phyloP scores from a whole-genome alignment of 2,329 filamentous ascomycete genomes.

The Pseudomassariella vexata region DNA sequence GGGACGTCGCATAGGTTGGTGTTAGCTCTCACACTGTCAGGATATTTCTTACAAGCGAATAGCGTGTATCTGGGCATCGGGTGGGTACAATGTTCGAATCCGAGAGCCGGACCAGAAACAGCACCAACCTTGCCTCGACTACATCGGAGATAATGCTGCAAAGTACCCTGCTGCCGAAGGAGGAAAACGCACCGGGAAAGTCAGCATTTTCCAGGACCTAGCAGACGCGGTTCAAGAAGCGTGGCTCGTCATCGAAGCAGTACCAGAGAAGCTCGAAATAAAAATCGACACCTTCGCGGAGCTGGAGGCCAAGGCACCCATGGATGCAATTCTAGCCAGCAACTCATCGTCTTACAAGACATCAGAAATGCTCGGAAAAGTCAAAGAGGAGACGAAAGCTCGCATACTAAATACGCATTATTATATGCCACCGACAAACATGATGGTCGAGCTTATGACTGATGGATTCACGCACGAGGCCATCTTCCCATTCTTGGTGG shows the following conservation, averaged over 20 bases:
- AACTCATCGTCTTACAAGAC: conserved; percentile 50
- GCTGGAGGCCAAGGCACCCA: conserved; percentile 33
- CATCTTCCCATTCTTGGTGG: conserved; percentile 39
- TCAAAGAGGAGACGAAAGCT: conserved; percentile 28
- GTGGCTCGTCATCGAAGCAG: conserved; percentile 49
- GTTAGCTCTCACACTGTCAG: no score
- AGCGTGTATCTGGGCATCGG: conserved; percentile 2
- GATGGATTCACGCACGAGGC: conserved; percentile 33
- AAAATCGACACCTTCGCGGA: conserved; percentile 43
- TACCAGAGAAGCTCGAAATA: conserved; percentile 42
- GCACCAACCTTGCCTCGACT: not conserved
- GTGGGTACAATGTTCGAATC: conserved; percentile 4
- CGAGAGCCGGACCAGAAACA: not conserved
- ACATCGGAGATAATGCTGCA: conserved; percentile 1
- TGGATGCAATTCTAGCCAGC: conserved; percentile 41
- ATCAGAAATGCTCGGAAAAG: conserved; percentile 37
- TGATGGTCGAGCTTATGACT: conserved; percentile 50
- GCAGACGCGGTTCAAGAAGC: conserved; percentile 33
- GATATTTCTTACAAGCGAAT: no score
- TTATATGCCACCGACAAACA: conserved; percentile 40
- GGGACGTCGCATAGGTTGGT: conserved; percentile 4
- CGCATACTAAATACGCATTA: conserved; percentile 42
- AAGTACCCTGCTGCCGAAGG: no score
- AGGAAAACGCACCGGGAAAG: conserved; percentile 16
- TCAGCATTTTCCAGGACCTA: conserved; percentile 29